phyloP scores from a whole-genome alignment of 2,329 filamentous ascomycete genomes.

The Phialophora macrospora region DNA sequence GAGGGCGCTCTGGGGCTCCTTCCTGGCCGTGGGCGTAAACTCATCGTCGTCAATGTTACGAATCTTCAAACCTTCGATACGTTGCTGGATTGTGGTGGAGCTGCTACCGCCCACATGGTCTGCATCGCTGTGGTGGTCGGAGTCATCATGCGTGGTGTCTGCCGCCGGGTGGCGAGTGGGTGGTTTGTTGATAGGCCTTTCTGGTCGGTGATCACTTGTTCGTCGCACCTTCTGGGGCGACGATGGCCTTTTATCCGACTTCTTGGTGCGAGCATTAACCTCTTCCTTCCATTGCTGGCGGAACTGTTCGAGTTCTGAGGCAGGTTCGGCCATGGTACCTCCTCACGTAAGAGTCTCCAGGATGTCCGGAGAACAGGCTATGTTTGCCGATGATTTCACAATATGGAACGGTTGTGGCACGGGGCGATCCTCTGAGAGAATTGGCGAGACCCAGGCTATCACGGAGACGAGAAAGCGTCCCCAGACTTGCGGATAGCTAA shows the following conservation, averaged over 20 bases:
- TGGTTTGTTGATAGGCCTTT: conserved; percentile 43
- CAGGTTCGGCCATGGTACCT: conserved; percentile 30
- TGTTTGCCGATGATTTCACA: neutral
- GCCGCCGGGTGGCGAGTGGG: conserved; percentile 48
- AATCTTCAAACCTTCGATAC: conserved; percentile 46
- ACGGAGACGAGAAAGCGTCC: neutral
- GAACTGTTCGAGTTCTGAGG: conserved; percentile 71
- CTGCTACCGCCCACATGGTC: conserved; percentile 40
- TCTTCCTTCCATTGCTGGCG: conserved; percentile 85
- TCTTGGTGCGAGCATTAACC: conserved; percentile 58
- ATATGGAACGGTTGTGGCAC: neutral
- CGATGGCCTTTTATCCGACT: conserved; percentile 25
- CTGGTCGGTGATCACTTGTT: conserved; percentile 29
- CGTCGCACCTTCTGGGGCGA: conserved; percentile 23
- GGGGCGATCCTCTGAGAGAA: neutral
- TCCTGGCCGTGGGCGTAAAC: conserved; percentile 42
- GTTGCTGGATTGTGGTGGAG: conserved; percentile 41
- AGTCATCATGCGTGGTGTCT: conserved; percentile 48
- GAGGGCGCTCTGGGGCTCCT: conserved; percentile 73
- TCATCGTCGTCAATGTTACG: conserved; percentile 46
- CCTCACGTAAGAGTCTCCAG: neutral
- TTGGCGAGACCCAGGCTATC: neutral
- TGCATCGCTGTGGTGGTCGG: conserved; percentile 42
- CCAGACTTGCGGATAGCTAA: neutral
- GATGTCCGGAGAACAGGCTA: neutral